Base-by-base conservation (phyloP, 768 basidiomycete genomes). In the Auriscalpium vulgare region DNA sequence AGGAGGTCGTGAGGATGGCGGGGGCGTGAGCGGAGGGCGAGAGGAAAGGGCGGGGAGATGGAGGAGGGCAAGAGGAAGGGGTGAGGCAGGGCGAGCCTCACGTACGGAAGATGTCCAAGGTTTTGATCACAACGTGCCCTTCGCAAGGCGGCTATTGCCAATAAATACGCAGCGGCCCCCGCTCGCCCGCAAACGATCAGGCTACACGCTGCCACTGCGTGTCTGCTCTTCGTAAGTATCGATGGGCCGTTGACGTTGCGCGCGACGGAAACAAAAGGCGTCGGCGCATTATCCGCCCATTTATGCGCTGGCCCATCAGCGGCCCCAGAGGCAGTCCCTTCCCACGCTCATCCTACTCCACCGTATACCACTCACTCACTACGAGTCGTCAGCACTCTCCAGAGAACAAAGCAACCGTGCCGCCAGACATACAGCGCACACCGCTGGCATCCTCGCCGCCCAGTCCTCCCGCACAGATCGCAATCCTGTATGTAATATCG, bases 81-180 rank as follows among this genome's bases (percentile, higher is more conserved):
- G 78, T 74, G 77, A 75, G 78, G 75, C 66, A 80, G 81, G 81
- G 67, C 68, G 67, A 67, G 62, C 67, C 71, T 67, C 64, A 76
- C 74, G 68, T 62, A 71, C 78, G 79, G 75, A 66, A 67, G 64
- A 65, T 63, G 68, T 63, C 66, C 50, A 51, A 67, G 73, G 72
- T 83, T 85, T 83, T 85, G 83, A 85, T 86, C 75, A 75, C 83
- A 86, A 86, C 84, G 85, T 88, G 85, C 80, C 84, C 79, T 73
- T 74, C 71, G 76, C 69, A 72, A 73, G 73, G 73, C 77, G 73
- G 72, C 71, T 74, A 74, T 74, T 77, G 72, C 71, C 72, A 74
- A 75, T 72, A 68, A 56, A 56, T 56, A 59, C 55, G 53, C 55
- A 61, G 56, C 36, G 44, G 56, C 40, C 55, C 48, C 53, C 56